These are phyloP conservation scores for Xylariales sp. DNA, from an alignment of 2,329 filamentous ascomycete genomes.

Conservation along the genomic window DNA sequence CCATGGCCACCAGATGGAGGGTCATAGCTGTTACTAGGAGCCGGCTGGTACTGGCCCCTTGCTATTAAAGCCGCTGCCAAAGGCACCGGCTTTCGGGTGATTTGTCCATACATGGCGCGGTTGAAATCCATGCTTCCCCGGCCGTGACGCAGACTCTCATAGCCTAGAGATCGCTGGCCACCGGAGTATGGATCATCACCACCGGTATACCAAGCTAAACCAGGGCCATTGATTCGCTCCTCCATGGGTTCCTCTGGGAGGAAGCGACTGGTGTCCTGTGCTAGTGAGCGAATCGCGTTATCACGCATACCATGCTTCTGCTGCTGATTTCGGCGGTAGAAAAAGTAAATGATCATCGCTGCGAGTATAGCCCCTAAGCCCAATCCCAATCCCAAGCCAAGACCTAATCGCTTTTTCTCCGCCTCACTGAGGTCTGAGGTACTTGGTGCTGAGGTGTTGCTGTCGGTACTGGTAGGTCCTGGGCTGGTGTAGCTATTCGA, in stretches of 20 bases:
- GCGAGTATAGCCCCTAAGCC: slow-evolving; percentile 50
- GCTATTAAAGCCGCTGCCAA: slow-evolving; percentile 20
- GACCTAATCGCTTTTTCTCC: slow-evolving; percentile 43
- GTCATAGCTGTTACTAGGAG: slow-evolving; percentile 22
- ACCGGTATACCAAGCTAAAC: slow-evolving; percentile 40
- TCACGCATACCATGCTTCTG: slow-evolving; percentile 33
- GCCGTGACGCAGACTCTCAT: slow-evolving; percentile 42
- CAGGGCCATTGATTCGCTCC: slow-evolving; percentile 30
- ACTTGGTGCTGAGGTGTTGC: slow-evolving; percentile 12
- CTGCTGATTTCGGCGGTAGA: slow-evolving; percentile 43
- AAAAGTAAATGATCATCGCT: slow-evolving; percentile 40
- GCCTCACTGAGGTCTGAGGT: slow-evolving; percentile 7
- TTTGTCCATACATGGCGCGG: slow-evolving; percentile 21
- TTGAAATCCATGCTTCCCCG: slow-evolving; percentile 17
- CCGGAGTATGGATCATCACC: slow-evolving; percentile 37
- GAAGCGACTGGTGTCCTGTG: slow-evolving; percentile 45
- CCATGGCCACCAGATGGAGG: slow-evolving; percentile 14
- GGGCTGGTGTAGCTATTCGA: slow-evolving; percentile 45
- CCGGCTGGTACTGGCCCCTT: slow-evolving; percentile 31
- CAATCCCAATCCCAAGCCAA: slow-evolving; percentile 63
- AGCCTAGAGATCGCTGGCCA: slow-evolving; percentile 39
- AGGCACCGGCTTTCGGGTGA: too few relatives aligned
- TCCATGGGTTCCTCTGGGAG: slow-evolving; percentile 42
- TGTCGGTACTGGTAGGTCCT: slow-evolving; percentile 10
- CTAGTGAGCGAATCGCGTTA: slow-evolving; percentile 41